Conservation (phyloP, 805 yeast species). For the Ogataea ramenticola region DNA sequence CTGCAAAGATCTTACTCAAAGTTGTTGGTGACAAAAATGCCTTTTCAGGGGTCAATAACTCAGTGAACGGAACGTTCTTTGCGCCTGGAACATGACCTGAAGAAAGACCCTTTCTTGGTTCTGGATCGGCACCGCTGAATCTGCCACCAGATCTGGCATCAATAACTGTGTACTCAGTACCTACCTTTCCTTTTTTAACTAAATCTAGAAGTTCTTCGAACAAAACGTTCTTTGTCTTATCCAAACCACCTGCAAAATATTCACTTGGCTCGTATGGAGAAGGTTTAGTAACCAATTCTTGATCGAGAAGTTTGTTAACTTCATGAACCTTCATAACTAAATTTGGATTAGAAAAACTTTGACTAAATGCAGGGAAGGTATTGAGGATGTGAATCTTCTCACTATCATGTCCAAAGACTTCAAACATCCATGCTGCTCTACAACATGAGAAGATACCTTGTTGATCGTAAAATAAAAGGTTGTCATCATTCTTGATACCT, state of each 20-base stretch:
- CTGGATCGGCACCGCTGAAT: constrained; percentile 74
- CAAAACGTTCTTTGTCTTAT: constrained; percentile 45
- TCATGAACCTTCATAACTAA: constrained; percentile 14
- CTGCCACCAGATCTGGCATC: constrained; percentile 81
- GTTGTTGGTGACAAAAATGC: constrained; percentile 41
- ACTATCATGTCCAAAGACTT: constrained; percentile 64
- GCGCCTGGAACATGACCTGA: constrained; percentile 90
- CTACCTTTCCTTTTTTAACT: constrained; percentile 40
- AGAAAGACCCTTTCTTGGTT: constrained; percentile 81
- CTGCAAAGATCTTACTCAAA: constrained; percentile 39
- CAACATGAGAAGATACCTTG: constrained; percentile 84
- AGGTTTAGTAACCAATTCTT: constrained; percentile 13
- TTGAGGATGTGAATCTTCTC: constrained; percentile 57
- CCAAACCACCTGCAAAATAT: constrained; percentile 31
- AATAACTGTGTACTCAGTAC: constrained; percentile 43
- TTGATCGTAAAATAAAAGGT: constrained; percentile 76
- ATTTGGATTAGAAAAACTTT: constrained; percentile 19
- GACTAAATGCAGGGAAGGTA: constrained; percentile 40
- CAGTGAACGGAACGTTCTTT: constrained; percentile 64
- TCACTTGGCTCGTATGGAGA: constrained; percentile 17
- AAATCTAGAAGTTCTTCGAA: constrained; percentile 62
- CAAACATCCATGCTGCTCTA: constrained; percentile 87
- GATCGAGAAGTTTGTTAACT: constrained; percentile 15
- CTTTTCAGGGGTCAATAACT: constrained; percentile 44
- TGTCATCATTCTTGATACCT: constrained; percentile 51